Conservation (phyloP, 768 basidiomycete species). For the Agaricus sinodeliciosus region DNA sequence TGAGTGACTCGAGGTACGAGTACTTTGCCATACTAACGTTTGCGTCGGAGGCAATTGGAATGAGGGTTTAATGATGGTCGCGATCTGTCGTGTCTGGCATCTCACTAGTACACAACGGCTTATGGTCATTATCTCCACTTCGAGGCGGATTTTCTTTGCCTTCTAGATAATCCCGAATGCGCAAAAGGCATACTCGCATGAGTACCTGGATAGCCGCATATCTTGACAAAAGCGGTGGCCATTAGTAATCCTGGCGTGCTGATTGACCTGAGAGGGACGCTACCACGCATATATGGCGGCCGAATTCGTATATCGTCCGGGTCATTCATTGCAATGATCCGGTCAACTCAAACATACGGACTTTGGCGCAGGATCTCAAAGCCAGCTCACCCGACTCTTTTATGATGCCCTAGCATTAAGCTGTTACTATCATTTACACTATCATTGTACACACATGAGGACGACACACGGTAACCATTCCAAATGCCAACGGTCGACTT, state of each 20-base stretch:
- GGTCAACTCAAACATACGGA: neutral
- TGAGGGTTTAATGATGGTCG: conserved; percentile 1
- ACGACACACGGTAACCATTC: neutral
- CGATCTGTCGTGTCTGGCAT: neutral
- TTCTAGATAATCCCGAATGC: too few species aligned
- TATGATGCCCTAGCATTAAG: too few species aligned
- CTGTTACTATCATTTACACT: too few species aligned
- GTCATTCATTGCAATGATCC: neutral
- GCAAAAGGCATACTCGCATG: too few species aligned
- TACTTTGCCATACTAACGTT: conserved; percentile 4
- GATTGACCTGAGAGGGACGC: too few species aligned
- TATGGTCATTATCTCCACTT: conserved; percentile 3
- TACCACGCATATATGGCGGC: too few species aligned
- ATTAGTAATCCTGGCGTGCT: neutral
- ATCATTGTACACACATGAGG: too few species aligned
- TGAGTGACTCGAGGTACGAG: neutral
- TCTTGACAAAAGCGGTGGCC: neutral
- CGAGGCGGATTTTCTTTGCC: neutral
- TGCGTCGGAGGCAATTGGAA: neutral
- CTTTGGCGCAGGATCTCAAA: neutral
- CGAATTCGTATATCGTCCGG: too few species aligned
- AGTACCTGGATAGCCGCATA: neutral
- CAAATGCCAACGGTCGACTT: neutral
- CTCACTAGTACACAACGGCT: neutral
- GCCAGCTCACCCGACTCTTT: neutral